phyloP scores from a whole-genome alignment of 164 flowering plant genomes.

The Echeveria elegans region DNA sequence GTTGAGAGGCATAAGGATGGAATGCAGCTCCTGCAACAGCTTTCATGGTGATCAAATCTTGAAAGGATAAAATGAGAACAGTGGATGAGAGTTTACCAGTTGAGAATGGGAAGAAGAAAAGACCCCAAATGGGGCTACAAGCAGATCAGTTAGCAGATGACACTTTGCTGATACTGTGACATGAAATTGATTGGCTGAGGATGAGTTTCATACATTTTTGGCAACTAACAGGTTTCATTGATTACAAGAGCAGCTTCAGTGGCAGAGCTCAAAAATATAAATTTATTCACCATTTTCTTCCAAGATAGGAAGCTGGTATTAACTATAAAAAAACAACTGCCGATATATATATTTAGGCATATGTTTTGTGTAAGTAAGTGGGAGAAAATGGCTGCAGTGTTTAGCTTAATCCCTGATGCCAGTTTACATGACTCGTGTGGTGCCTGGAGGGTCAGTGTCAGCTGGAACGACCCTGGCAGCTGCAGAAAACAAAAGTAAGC shows the following conservation, averaged over 20 bases:
- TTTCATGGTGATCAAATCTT: constrained; percentile 9
- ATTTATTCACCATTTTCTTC: not conserved
- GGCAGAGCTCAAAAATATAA: not conserved
- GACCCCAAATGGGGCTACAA: not conserved
- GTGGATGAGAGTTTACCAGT: not conserved
- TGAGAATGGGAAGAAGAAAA: constrained; percentile 3
- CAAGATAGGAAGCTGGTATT: not conserved
- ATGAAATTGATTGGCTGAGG: not conserved
- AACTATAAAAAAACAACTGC: not conserved
- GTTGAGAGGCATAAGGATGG: constrained; percentile 35
- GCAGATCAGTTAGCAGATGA: not conserved
- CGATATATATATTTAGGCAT: not conserved
- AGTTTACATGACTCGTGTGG: not conserved
- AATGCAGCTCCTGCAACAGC: constrained; percentile 27
- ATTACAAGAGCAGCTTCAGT: not conserved
- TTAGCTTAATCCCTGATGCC: not conserved
- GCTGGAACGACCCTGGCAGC: constrained; percentile 3
- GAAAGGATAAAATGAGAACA: constrained; percentile 16
- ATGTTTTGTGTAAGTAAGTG: not conserved
- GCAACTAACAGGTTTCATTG: not conserved
- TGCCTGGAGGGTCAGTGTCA: not conserved
- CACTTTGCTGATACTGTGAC: not conserved
- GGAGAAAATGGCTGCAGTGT: not conserved
- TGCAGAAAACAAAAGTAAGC: not conserved
- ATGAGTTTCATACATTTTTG: not conserved